Percentiles rank a stretch among this genome's conserved stretches.
Conservation (phyloP, 2,329 filamentous ascomycete species). For the Venturia carpophila region DNA sequence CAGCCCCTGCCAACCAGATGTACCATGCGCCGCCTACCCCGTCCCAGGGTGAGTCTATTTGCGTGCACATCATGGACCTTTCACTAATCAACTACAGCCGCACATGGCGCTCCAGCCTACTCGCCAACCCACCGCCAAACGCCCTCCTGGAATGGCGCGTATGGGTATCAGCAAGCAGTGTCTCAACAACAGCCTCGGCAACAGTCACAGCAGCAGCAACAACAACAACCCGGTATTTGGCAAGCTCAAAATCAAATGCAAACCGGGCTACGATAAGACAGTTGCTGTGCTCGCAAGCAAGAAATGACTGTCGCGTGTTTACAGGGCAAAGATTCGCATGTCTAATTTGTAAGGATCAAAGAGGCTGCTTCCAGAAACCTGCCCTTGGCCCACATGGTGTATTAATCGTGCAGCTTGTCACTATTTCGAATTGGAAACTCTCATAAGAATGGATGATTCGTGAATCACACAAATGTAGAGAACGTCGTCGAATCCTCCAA, state of each 20-base stretch:
- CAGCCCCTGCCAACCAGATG: slow-evolving; percentile 7
- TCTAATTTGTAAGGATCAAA: too few relatives aligned
- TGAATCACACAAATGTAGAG: too few relatives aligned
- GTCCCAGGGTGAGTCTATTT: slow-evolving; percentile 9
- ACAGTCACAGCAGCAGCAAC: slow-evolving; percentile 17
- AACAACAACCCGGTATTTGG: slow-evolving; percentile 13
- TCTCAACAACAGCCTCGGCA: slow-evolving; percentile 14
- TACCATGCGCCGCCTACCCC: slow-evolving; percentile 9
- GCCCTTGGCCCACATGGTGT: too few relatives aligned
- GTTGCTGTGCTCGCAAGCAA: neutral
- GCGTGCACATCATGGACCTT: neutral
- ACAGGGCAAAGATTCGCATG: too few relatives aligned
- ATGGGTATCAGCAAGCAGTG: slow-evolving; percentile 8
- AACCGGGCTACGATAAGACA: neutral
- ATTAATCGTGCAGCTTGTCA: too few relatives aligned
- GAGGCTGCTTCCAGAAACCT: too few relatives aligned
- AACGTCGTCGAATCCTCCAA: too few relatives aligned
- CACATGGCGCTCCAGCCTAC: slow-evolving; percentile 1
- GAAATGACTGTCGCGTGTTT: neutral
- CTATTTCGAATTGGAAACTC: too few relatives aligned
- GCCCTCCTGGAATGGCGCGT: neutral
- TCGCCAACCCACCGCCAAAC: neutral
- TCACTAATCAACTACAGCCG: neutral
- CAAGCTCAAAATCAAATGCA: slow-evolving; percentile 3
- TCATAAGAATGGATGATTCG: too few relatives aligned